phyloP scores from a whole-genome alignment of 495 filamentous ascomycete genomes.

The Lentithecium fluviatile region DNA sequence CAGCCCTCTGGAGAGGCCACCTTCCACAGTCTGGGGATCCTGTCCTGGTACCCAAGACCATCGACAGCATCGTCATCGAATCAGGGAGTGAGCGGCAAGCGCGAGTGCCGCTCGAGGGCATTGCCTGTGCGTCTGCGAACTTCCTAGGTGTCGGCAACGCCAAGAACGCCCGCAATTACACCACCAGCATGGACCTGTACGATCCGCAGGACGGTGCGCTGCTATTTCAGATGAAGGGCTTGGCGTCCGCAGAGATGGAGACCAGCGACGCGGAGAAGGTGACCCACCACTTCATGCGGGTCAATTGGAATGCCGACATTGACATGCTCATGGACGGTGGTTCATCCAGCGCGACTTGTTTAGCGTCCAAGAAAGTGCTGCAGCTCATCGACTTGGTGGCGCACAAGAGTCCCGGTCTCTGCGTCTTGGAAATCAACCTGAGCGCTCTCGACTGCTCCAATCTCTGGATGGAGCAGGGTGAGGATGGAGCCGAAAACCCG shows the following conservation, averaged over 20 bases:
- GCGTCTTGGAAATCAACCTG: too few species aligned
- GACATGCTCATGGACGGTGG: neutral
- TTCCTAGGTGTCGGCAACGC: neutral
- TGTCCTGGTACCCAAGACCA: neutral
- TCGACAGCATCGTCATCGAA: neutral
- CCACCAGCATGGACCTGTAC: neutral
- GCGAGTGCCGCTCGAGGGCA: too few species aligned
- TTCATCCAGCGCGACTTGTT: neutral
- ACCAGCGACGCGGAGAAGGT: neutral
- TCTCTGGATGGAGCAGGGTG: too few species aligned
- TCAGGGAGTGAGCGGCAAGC: neutral
- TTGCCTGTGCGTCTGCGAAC: neutral
- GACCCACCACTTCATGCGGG: neutral
- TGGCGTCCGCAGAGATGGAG: neutral
- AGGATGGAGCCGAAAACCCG: too few species aligned
- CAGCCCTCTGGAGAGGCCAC: too few species aligned
- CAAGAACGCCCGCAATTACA: neutral
- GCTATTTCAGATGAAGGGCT: neutral
- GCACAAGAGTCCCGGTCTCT: too few species aligned
- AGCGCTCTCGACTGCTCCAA: too few species aligned
- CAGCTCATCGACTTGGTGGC: neutral
- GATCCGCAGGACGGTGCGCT: neutral
- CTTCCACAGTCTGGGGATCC: neutral
- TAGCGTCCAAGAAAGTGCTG: neutral
- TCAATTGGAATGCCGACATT: neutral